Evolutionary conservation across 352 stramenopile genomes (phyloP).

Genomic region (Globisporangium abappressorium): DNA sequence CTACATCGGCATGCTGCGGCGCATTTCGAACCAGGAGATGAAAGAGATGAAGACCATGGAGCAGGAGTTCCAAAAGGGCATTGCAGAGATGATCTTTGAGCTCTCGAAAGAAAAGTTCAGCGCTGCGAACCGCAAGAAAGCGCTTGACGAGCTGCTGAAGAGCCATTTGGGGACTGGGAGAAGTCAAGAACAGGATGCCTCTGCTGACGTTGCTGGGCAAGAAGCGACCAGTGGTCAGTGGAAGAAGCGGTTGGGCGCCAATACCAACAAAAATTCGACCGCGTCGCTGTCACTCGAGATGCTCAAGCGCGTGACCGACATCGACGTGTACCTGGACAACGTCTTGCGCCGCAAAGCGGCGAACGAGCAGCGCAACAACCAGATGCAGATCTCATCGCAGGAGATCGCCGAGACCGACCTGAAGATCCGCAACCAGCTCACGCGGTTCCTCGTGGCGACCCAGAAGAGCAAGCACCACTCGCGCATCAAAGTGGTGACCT

Average conservation of each 20-base stretch:
- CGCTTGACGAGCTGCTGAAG: conserved; percentile 58
- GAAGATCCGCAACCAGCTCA: conserved; percentile 78
- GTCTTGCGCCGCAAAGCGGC: conserved; percentile 60
- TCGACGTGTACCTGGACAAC: conserved; percentile 84
- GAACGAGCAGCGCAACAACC: conserved; percentile 26
- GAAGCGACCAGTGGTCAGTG: background rate
- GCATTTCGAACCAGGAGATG: conserved; percentile 70
- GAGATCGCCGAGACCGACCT: conserved; percentile 70
- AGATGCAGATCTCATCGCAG: conserved; percentile 56
- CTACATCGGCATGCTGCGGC: conserved; percentile 76
- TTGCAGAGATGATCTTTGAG: conserved; percentile 78
- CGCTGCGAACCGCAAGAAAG: conserved; percentile 70
- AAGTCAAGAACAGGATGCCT: conserved; percentile 11
- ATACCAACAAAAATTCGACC: conserved; percentile 20
- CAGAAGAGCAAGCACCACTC: conserved; percentile 81
- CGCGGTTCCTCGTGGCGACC: conserved; percentile 62
- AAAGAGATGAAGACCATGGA: conserved; percentile 81
- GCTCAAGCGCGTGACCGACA: conserved; percentile 73
- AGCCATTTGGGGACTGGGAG: conserved; percentile 12
- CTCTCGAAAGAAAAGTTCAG: conserved; percentile 86
- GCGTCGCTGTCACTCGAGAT: conserved; percentile 74
- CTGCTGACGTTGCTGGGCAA: background rate
- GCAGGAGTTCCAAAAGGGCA: conserved; percentile 75
- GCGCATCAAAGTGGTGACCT: conserved; percentile 81
- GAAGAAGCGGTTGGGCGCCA: background rate